Base-by-base conservation (phyloP, 192 early-diverging fungal genomes). In the Umbelopsis sp. region DNA sequence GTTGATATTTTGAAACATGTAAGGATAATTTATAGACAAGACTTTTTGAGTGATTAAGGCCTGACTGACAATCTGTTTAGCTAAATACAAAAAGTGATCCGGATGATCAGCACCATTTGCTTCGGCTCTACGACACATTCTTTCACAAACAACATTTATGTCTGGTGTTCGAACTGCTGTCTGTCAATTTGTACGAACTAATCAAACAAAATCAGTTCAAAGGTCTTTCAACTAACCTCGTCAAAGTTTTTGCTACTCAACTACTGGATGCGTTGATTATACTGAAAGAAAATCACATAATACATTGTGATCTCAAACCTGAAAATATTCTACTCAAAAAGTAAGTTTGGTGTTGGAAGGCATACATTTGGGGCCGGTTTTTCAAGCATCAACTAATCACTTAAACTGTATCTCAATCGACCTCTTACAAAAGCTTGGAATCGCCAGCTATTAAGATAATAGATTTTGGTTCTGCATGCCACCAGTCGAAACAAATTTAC, bases 261-360 rank as follows among this genome's bases (percentile, higher is more conserved):
- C 90, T 99, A 31, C 82, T 99, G 62, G 95, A 98, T 77, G 87
- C 94, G 1, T 84, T 99, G 70, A 88, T 86, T 43, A 82, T 98
- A 11, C 76, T 98, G 21, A 92, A 88, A 77, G 84, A 91, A 78
- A 94, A 94, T 0, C 85, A 90, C 24, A 91, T 98, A 25, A 98
- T 99, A 66, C 98, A 99, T 76, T 96, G 95, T 67, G 98, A 99
- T 83, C 85, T 99, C 50, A 99, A 99, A 76, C 97, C 98, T 3
- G 96, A 99, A 80, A 99, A 99, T 74, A 94, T 98, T 45, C 74
- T 99, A 66, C 84, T 99, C 41, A 93, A 91, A 77, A 90, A 86
- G 89, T 91, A 72, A 76, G 86, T 38, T n/a, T 47, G 12, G 21
- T 16, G 20, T 12, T 49, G n/a, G 16, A 21, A 49, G 47, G 21